Conservation (phyloP, 2,329 filamentous ascomycete genomes). For the Phialophora chinensis region DNA sequence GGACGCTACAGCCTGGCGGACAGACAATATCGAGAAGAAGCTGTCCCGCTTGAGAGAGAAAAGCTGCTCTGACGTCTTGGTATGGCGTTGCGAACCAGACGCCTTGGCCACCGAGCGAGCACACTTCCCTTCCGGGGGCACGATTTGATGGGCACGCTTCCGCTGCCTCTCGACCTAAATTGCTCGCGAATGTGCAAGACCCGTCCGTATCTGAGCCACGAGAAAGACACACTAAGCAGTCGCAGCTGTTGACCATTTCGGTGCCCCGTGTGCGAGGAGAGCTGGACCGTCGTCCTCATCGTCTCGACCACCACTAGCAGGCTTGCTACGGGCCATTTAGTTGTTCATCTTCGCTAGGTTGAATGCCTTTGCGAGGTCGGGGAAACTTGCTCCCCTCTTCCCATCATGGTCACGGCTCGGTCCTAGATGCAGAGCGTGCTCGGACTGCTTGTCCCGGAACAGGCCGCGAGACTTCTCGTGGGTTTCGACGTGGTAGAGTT, state of each 20-base stretch:
- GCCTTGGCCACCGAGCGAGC: not conserved
- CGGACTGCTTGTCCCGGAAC: not conserved
- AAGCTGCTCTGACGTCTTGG: not conserved
- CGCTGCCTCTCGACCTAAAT: not conserved
- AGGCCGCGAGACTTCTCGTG: conserved; percentile 8
- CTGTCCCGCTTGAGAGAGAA: not conserved
- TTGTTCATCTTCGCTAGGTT: conserved; percentile 9
- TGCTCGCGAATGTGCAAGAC: not conserved
- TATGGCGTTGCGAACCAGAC: not conserved
- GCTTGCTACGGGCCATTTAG: not conserved
- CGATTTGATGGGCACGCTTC: not conserved
- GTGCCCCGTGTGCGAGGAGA: not conserved
- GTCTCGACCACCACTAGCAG: not conserved
- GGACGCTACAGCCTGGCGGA: not conserved
- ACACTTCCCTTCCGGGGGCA: not conserved
- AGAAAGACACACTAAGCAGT: not conserved
- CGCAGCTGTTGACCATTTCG: not conserved
- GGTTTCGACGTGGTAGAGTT: conserved; percentile 21
- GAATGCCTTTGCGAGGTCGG: conserved; percentile 9
- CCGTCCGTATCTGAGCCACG: no score
- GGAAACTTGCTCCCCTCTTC: conserved; percentile 1
- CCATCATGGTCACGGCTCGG: conserved; percentile 2
- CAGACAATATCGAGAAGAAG: not conserved
- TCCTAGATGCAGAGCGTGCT: conserved; percentile 13
- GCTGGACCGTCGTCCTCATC: not conserved